phyloP scores from a whole-genome alignment of 805 yeast species.

The Candida insectalens region DNA sequence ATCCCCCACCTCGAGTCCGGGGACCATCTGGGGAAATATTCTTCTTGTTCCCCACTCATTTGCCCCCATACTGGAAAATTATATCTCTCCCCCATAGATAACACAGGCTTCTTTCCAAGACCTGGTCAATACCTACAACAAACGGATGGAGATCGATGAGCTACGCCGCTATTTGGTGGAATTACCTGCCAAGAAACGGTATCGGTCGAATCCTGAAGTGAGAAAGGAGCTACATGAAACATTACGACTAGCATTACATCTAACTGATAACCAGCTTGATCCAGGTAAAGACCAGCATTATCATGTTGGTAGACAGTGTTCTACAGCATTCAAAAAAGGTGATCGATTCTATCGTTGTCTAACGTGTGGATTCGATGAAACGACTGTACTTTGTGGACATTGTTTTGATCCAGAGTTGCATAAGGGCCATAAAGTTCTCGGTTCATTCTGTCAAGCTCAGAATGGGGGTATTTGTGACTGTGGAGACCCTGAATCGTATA shows the following conservation, averaged over 20 bases:
- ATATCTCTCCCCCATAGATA: no score
- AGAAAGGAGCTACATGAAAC: constrained; percentile 29
- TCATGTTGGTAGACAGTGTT: constrained; percentile 67
- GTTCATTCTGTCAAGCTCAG: constrained; percentile 52
- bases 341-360: constrained; percentile 75
- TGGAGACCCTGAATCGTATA: constrained; percentile 85
- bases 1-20: no score
- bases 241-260: no score
- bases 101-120: no score
- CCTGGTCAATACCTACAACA: no score
- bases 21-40: no score
- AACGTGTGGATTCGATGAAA: constrained; percentile 71
- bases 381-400: constrained; percentile 71
- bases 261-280: constrained; percentile 9
- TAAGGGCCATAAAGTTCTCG: constrained; percentile 59
- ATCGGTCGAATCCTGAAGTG: constrained; percentile 21
- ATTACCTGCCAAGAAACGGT: constrained; percentile 27
- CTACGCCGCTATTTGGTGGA: constrained; percentile 24
- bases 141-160: no score
- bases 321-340: constrained; percentile 61
- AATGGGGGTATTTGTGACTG: constrained; percentile 82
- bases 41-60: no score
- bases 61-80: no score
- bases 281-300: constrained; percentile 16
- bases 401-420: constrained; percentile 70